Evolutionary conservation across 129 eudicot species (phyloP).

Genomic region (Tanacetum coccineum): DNA sequence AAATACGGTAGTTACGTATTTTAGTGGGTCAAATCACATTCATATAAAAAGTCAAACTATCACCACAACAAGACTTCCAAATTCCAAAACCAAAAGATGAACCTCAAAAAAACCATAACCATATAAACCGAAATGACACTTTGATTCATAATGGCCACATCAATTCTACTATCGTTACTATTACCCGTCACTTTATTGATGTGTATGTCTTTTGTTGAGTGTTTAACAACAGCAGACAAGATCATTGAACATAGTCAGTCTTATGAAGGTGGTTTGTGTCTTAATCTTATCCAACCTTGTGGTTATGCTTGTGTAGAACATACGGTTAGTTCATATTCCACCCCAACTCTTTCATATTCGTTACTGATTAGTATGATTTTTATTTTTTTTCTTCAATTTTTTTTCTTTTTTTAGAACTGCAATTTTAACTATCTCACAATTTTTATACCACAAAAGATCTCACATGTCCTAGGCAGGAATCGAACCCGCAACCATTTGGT

Average conservation of each 20-base stretch:
- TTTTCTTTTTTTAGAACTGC: no score
- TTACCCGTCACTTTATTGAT: slow-evolving; percentile 20
- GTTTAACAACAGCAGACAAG: slow-evolving; percentile 27
- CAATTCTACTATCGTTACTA: slow-evolving; percentile 21
- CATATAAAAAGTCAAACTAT: not conserved
- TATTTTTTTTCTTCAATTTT: not conserved
- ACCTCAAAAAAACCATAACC: slow-evolving; percentile 4
- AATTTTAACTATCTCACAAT: no score
- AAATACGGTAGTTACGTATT: not conserved
- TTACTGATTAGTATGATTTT: not conserved
- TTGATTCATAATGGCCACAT: slow-evolving; percentile 18
- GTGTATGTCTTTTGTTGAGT: slow-evolving; percentile 23
- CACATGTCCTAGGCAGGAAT: no score
- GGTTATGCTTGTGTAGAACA: slow-evolving; percentile 88
- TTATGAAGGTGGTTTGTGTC: slow-evolving; percentile 54
- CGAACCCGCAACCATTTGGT: no score
- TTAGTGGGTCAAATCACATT: slow-evolving; percentile 2
- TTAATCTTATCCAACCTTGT: slow-evolving; percentile 56
- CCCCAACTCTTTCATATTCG: not conserved
- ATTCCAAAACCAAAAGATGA: not conserved
- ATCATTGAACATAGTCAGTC: slow-evolving; percentile 36
- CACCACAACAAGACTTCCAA: not conserved
- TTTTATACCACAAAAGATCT: no score
- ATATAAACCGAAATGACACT: slow-evolving; percentile 3
- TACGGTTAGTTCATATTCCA: slow-evolving; percentile 38